Conservation (phyloP, 345 rosid species). For the Noccaea caerulescens region DNA sequence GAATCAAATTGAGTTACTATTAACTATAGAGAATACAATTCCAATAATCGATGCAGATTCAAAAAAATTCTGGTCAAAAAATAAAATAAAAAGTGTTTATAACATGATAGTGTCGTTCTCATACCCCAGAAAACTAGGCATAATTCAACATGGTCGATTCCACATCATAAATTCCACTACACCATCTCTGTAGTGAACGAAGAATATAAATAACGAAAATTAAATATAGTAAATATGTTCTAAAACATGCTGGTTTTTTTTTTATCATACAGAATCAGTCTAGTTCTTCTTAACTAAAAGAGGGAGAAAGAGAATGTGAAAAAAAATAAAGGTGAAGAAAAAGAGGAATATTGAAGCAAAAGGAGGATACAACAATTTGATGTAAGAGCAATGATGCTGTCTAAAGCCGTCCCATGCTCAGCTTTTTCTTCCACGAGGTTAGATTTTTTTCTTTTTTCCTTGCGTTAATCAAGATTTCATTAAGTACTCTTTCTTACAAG, state of each 20-base stretch:
- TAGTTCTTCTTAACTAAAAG: constrained; percentile 30
- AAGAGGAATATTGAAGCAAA: constrained; percentile 40
- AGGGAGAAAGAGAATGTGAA: constrained; percentile 33
- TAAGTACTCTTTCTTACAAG: constrained; percentile 2
- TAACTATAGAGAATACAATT: not conserved
- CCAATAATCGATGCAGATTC: constrained; percentile 4
- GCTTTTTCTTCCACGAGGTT: constrained; percentile 41
- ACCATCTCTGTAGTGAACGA: constrained; percentile 18
- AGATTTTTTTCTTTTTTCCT: not conserved
- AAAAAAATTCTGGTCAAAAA: constrained; percentile 1
- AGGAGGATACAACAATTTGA: constrained; percentile 42
- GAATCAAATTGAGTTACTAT: constrained; percentile 1
- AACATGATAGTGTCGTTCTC: constrained; percentile 38
- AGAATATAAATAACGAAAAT: constrained; percentile 8
- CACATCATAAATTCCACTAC: constrained; percentile 36
- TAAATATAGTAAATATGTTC: constrained; percentile 6
- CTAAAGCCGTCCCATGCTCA: constrained; percentile 45
- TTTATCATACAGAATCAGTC: not conserved
- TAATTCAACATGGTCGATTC: constrained; percentile 19
- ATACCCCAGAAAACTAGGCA: constrained; percentile 45
- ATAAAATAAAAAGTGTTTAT: not conserved
- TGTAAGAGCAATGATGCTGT: constrained; percentile 45
- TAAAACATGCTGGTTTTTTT: not conserved
- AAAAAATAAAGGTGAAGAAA: constrained; percentile 29
- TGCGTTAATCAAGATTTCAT: constrained; percentile 11